Evolutionary conservation across 2,329 filamentous ascomycete genomes (phyloP).

Genomic region (Thielaviopsis populi): DNA sequence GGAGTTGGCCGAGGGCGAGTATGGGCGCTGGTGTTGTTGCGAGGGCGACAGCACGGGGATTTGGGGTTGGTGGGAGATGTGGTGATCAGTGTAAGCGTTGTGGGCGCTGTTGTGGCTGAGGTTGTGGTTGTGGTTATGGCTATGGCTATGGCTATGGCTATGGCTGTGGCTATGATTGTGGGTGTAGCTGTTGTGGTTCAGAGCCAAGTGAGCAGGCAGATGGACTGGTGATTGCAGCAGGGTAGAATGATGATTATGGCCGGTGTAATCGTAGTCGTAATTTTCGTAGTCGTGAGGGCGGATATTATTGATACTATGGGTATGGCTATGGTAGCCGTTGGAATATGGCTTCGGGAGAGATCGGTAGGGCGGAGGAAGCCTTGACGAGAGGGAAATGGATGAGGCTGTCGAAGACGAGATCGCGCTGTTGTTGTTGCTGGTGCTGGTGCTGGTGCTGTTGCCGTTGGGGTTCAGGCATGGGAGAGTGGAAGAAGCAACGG

Average conservation of each 20-base stretch:
- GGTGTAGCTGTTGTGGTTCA: slow-evolving; percentile 2
- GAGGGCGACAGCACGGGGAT: slow-evolving; percentile 10
- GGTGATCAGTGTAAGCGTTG: slow-evolving; percentile 9
- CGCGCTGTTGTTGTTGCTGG: slow-evolving; percentile 11
- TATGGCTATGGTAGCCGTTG: slow-evolving; percentile 4
- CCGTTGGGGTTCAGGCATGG: slow-evolving; percentile 14
- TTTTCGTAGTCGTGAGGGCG: slow-evolving; percentile 13
- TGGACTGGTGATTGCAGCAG: slow-evolving; percentile 8
- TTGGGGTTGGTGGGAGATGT: slow-evolving; percentile 28
- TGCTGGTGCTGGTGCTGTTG: slow-evolving; percentile 6
- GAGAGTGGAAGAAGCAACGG: slow-evolving; percentile 3
- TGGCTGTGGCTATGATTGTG: slow-evolving; percentile 1
- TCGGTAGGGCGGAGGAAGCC: slow-evolving; percentile 11
- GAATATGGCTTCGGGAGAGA: slow-evolving; percentile 6
- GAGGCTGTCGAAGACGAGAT: slow-evolving; percentile 13
- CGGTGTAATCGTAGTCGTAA: slow-evolving; percentile 15
- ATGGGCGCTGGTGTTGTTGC: slow-evolving; percentile 20
- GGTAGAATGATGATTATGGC: slow-evolving; percentile 5
- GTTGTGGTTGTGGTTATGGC: neutral
- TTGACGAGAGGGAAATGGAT: slow-evolving; percentile 11
- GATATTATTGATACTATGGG: slow-evolving; percentile 3
- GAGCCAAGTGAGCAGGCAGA: slow-evolving; percentile 5
- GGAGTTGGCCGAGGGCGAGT: slow-evolving; percentile 7
- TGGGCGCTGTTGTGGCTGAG: slow-evolving; percentile 7
- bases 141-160: neutral